Base-by-base conservation (phyloP, 2,329 filamentous ascomycete species). In the Colletotrichum noveboracense region DNA sequence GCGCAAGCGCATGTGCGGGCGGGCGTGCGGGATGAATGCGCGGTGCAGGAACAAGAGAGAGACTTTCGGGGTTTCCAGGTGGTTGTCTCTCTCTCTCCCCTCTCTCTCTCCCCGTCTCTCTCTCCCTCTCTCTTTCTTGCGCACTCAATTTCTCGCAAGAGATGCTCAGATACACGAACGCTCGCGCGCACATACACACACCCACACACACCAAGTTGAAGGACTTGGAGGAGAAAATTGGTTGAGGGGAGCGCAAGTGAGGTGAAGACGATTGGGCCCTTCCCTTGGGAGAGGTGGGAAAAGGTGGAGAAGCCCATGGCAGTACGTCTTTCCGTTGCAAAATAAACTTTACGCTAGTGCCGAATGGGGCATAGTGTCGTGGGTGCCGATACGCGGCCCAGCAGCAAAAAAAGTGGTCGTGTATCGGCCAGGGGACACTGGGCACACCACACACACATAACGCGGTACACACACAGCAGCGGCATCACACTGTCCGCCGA, bases 341-440 rank as follows among this genome's bases (percentile, higher is more conserved):
- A 75, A 72, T 75, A 75, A 72, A 72, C 69, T 75, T 75, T 75
- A 32, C 55, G 62, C 73, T 68, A 75, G 26, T 4, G 30, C 38
- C 13, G 1, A 28, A 26, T 43, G 10, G 6, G 55, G 16, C 9
- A 8, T 72, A 72, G 73, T 13, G 13, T 28, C 5, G 18, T 75
- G 55, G 69, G 7, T 18, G 38, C 56, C 73, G 61, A 75, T 75
- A 75, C 73, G 69, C 73, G 68, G 73, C 69, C 73, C 69, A 75
- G 55, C 69, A 64, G 32, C 18, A 56, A 48, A 52, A 58, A 64
- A 64, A 61, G 64, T 34, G 64, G 52, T 8, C 21, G 24, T 67
- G 52, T 68, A 68, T 67, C 32, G 65, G 67, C 64, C 52, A 66
- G 61, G 61, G 32, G 38, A n/a, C 18, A 10, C 38, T 18, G 38